Percentiles rank a stretch among this genome's conserved stretches.
Conservation (phyloP, 768 basidiomycete species). For the Suillus alpinus region DNA sequence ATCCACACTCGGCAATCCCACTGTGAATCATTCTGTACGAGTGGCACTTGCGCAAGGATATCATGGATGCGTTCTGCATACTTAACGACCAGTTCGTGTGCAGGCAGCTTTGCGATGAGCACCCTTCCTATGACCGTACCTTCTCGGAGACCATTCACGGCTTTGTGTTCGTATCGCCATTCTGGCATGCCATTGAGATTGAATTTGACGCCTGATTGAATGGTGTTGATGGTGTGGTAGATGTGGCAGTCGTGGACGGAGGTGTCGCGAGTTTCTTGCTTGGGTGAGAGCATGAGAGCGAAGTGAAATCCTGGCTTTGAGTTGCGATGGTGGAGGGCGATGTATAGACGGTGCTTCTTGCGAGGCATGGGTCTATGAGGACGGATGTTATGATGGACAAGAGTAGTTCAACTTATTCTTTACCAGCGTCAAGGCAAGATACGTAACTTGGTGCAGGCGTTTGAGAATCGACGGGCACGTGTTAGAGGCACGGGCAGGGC, state of each 20-base stretch:
- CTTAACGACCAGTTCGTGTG: not conserved
- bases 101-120: not conserved
- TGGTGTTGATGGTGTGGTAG: not conserved
- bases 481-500: not conserved
- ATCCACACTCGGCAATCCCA: not conserved
- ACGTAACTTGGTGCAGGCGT: not conserved
- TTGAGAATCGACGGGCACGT: not conserved
- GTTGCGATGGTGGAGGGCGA: not conserved
- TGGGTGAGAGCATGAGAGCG: not conserved
- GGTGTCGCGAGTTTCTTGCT: not conserved
- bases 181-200: slow-evolving; percentile 1
- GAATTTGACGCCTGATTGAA: not conserved
- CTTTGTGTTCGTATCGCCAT: not conserved
- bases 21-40: not conserved
- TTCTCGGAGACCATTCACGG: not conserved
- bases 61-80: not conserved
- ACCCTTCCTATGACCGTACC: not conserved
- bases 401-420: not conserved
- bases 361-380: not conserved
- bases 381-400: not conserved
- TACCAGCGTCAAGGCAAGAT: not conserved
- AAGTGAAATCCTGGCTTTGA: not conserved
- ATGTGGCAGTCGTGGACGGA: not conserved
- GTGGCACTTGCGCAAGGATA: not conserved
- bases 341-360: not conserved